Evolutionary conservation across 1,284 basidiomycete genomes (phyloP).

Genomic region (Ustilago nuda): DNA sequence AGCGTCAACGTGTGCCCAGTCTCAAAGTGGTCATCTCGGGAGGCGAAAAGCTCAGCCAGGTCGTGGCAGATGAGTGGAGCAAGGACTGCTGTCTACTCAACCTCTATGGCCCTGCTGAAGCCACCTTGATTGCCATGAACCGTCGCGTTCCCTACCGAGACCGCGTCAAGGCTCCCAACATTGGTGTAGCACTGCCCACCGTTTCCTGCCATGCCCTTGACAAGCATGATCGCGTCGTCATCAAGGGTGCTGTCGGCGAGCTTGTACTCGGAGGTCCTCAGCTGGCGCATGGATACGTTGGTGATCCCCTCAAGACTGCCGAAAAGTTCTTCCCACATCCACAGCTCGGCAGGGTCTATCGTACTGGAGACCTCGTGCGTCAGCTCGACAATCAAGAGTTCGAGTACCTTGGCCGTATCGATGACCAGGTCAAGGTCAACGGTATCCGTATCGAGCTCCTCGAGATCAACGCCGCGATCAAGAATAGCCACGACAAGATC

Average conservation of each 20-base stretch:
- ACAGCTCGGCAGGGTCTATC: constrained; percentile 63
- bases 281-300: constrained; percentile 64
- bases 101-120: constrained; percentile 68
- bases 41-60: constrained; percentile 70
- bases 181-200: constrained; percentile 68
- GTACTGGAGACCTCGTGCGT: constrained; percentile 67
- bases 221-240: constrained; percentile 59
- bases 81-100: constrained; percentile 66
- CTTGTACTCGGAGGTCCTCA: constrained; percentile 66
- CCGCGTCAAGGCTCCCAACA: constrained; percentile 69
- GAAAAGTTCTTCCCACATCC: constrained; percentile 66
- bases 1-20: constrained; percentile 60
- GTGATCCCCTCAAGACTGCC: constrained; percentile 64
- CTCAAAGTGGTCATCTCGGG: constrained; percentile 70
- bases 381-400: constrained; percentile 66
- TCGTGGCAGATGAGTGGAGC: constrained; percentile 70
- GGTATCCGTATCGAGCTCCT: constrained; percentile 70
- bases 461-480: constrained; percentile 70
- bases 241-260: constrained; percentile 69
- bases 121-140: constrained; percentile 67
- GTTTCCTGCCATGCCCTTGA: constrained; percentile 66
- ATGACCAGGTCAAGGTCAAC: constrained; percentile 70
- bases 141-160: constrained; percentile 63
- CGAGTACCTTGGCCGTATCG: constrained; percentile 70
- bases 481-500: constrained; percentile 55